Evolutionary conservation across 1,284 basidiomycete genomes (phyloP).

Genomic region (Mrakiaceae sp.): DNA sequence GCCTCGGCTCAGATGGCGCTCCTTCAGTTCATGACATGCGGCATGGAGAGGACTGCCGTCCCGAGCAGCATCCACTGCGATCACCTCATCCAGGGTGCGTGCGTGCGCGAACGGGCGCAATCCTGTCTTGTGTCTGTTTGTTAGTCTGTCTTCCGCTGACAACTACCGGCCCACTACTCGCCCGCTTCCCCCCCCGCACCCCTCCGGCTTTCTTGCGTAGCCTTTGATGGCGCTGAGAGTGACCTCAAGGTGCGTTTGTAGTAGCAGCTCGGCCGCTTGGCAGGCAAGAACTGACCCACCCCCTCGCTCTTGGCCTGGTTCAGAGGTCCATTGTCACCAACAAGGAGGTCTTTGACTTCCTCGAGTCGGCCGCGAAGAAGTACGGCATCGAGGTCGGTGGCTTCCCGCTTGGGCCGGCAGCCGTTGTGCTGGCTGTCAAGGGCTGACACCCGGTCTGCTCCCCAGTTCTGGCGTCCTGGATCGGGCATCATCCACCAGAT

Average conservation of each 20-base stretch:
- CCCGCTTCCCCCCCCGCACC: too few relatives aligned
- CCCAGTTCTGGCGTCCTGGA: slow-evolving; percentile 84
- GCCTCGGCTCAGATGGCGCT: slow-evolving; percentile 93
- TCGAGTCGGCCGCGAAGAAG: slow-evolving; percentile 87
- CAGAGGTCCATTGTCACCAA: slow-evolving; percentile 78
- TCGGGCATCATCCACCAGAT: slow-evolving; percentile 91
- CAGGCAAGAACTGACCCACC: neutral
- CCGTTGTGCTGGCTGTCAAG: too few relatives aligned
- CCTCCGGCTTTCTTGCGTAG: slow-evolving; percentile 23
- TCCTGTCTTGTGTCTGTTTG: neutral
- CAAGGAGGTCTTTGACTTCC: slow-evolving; percentile 95
- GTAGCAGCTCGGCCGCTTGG: neutral
- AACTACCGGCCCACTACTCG: neutral
- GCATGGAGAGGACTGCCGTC: slow-evolving; percentile 72
- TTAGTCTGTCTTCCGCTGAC: neutral
- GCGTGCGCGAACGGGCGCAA: neutral
- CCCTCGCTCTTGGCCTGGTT: neutral
- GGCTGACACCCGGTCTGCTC: slow-evolving; percentile 1
- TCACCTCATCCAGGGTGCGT: slow-evolving; percentile 79
- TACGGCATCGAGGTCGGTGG: slow-evolving; percentile 53
- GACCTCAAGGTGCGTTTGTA: slow-evolving; percentile 55
- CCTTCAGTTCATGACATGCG: slow-evolving; percentile 97
- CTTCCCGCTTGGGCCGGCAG: neutral
- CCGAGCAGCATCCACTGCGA: slow-evolving; percentile 88
- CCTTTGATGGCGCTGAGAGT: slow-evolving; percentile 59